A percentile compares a stretch with the other conserved stretches of the same genome.
phyloP scores from a whole-genome alignment of 768 basidiomycete species.

The Trametes villosa region DNA sequence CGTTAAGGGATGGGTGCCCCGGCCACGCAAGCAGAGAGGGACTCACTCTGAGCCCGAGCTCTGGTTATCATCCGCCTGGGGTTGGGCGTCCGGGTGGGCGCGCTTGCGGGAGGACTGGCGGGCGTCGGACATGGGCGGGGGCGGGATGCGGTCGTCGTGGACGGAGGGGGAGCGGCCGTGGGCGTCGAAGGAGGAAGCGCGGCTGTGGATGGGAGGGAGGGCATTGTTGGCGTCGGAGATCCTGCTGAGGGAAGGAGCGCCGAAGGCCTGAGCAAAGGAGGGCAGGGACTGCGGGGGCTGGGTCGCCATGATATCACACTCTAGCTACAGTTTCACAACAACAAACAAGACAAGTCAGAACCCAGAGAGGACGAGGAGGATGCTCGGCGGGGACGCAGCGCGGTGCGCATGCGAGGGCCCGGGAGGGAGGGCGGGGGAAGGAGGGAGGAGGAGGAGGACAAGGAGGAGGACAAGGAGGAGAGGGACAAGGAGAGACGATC shows the following conservation, averaged over 20 bases:
- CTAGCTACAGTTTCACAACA: background rate
- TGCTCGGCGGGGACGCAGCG: background rate
- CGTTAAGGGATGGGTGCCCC: slow-evolving; percentile 19
- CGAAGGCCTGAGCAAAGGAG: slow-evolving; percentile 80
- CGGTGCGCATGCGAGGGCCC: slow-evolving; percentile 15
- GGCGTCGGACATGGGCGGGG: slow-evolving; percentile 18
- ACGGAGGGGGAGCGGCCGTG: slow-evolving; percentile 22
- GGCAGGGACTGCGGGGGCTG: slow-evolving; percentile 68
- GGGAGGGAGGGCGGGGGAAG: slow-evolving; percentile 7
- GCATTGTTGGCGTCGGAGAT: slow-evolving; percentile 54
- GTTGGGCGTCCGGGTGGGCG: slow-evolving; percentile 26
- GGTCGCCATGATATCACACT: slow-evolving; percentile 49
- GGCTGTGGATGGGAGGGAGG: slow-evolving; percentile 68
- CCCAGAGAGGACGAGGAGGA: background rate
- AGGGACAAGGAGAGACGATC: slow-evolving; percentile 5
- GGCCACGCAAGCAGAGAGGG: slow-evolving; percentile 1
- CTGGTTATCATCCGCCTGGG: slow-evolving; percentile 38
- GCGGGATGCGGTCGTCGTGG: slow-evolving; percentile 23
- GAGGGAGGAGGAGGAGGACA: slow-evolving; percentile 13
- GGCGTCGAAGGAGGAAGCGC: slow-evolving; percentile 35
- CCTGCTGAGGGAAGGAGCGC: slow-evolving; percentile 54
- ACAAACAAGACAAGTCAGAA: background rate
- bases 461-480: slow-evolving; percentile 6
- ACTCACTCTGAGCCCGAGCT: slow-evolving; percentile 53
- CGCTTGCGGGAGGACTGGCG: slow-evolving; percentile 34